Conservation (phyloP, 2,329 filamentous ascomycete species). For the Parastagonospora avenae region DNA sequence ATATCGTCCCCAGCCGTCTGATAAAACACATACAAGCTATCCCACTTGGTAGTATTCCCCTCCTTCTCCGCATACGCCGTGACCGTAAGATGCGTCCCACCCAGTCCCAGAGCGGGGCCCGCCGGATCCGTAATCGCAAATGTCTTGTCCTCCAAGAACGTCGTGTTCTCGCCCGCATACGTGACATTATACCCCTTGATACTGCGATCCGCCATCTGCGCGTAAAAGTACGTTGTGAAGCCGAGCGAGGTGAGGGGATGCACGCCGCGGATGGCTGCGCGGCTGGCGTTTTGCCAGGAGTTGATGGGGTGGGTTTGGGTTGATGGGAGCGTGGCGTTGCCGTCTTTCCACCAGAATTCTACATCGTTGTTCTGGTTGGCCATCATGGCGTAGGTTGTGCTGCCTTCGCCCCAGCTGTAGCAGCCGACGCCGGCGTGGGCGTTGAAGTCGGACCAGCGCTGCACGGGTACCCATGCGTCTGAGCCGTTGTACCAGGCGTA, state of each 20-base stretch:
- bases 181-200: conserved; percentile 49
- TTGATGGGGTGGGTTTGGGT: conserved; percentile 48
- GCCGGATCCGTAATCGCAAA: conserved; percentile 41
- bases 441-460: conserved; percentile 47
- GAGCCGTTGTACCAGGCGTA: conserved; percentile 49
- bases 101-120: conserved; percentile 37
- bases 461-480: conserved; percentile 43
- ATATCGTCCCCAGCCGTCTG: conserved; percentile 38
- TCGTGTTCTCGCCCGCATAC: conserved; percentile 48
- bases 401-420: conserved; percentile 49
- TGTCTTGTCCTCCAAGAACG: conserved; percentile 28
- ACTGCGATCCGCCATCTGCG: conserved; percentile 43
- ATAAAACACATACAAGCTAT: conserved; percentile 42
- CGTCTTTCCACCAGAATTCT: conserved; percentile 54
- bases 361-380: conserved; percentile 46
- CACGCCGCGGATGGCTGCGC: conserved; percentile 41
- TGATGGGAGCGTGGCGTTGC: conserved; percentile 38
- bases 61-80: conserved; percentile 38
- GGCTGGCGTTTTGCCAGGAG: conserved; percentile 40
- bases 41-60: conserved; percentile 24
- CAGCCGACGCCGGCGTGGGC: conserved; percentile 53
- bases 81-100: conserved; percentile 49
- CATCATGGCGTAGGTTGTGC: conserved; percentile 51
- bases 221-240: conserved; percentile 52
- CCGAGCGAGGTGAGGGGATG: conserved; percentile 48